phyloP scores from a whole-genome alignment of 148 eudicot genomes.

The Persicaria tinctoria region DNA sequence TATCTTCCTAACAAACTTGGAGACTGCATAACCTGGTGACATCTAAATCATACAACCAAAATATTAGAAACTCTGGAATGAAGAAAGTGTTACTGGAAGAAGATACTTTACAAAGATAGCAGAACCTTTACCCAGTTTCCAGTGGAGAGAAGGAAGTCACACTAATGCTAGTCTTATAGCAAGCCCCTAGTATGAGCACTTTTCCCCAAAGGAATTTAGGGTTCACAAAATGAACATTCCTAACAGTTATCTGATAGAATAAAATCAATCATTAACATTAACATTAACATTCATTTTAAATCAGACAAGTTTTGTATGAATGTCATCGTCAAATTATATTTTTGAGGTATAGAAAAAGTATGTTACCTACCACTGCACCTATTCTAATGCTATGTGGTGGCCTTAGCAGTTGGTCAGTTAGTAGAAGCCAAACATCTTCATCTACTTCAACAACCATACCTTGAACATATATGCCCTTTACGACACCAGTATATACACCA shows the following conservation, averaged over 20 bases:
- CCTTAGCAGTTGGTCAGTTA: slow-evolving; percentile 48
- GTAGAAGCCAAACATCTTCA: slow-evolving; percentile 58
- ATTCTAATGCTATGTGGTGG: slow-evolving; percentile 61
- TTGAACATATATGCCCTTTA: slow-evolving; percentile 60
- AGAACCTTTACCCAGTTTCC: slow-evolving; percentile 51
- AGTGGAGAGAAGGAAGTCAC: slow-evolving; percentile 66
- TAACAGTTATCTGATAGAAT: slow-evolving; percentile 41
- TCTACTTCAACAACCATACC: slow-evolving; percentile 82
- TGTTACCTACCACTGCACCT: slow-evolving; percentile 70
- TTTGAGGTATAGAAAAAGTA: neutral
- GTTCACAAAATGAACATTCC: slow-evolving; percentile 69
- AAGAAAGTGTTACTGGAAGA: neutral
- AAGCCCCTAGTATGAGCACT: slow-evolving; percentile 73
- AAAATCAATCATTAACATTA: slow-evolving; percentile 4
- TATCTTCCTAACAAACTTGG: slow-evolving; percentile 58
- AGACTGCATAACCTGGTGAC: slow-evolving; percentile 26
- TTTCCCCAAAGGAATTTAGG: slow-evolving; percentile 69
- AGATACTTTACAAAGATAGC: neutral
- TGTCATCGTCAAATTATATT: neutral
- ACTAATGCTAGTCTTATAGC: slow-evolving; percentile 57
- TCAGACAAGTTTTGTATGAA: neutral
- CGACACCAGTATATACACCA: slow-evolving; percentile 60
- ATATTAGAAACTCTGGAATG: neutral
- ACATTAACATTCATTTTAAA: neutral
- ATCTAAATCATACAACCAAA: slow-evolving; percentile 4